Evolutionary conservation across 768 basidiomycete genomes (phyloP), one percentile per base, ranked within the genome.

Genomic region (Tubosaeta sp.): DNA sequence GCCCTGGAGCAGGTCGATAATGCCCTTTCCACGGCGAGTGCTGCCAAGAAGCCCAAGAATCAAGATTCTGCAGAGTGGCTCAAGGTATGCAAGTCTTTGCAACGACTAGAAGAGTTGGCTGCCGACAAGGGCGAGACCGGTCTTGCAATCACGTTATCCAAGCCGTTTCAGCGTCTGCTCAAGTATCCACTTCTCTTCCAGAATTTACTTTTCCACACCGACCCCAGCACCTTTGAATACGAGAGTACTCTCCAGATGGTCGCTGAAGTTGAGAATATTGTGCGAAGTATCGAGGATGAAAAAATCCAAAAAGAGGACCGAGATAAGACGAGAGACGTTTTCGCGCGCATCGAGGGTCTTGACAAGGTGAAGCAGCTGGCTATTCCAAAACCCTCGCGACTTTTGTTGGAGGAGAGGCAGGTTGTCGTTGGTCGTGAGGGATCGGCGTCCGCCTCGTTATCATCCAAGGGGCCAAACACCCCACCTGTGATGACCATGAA

Each of bases 151-250:
- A 91, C 91, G 0, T 76, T 98, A 10, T 94, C 92, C 18, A 98
- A 98, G 67, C 95, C 96, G 3, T 96, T 99, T 73, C 95, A 98
- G 65, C 83, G 95, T 36, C 76, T 99, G 30, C 82, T 96, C 65
- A 98, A 98, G 68, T 96, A 98, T 68, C 96, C 96, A 4, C 79
- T 99, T 30, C 81, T 99, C 42, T 97, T 98, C 73, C 96, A 99
- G 71, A 97, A 96, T 67, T 79, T 97, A 14, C 82, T 98, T 48
- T 97, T 88, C 72, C 91, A 94, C 71, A 96, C 95, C 16, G 96
- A 99, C 60, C 94, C 96, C 2, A 94, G 91, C 56, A 93, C 94
- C 4, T 94, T 87, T 61, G 96, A 99, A 71, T 99, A 96, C 64
- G 96, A 99, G 68, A 88, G 87, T 63, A 96, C 94, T 12, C 74